These are phyloP conservation scores for Beta lomatogona DNA, from an alignment of 179 eudicot genomes.

Conservation along the genomic window DNA sequence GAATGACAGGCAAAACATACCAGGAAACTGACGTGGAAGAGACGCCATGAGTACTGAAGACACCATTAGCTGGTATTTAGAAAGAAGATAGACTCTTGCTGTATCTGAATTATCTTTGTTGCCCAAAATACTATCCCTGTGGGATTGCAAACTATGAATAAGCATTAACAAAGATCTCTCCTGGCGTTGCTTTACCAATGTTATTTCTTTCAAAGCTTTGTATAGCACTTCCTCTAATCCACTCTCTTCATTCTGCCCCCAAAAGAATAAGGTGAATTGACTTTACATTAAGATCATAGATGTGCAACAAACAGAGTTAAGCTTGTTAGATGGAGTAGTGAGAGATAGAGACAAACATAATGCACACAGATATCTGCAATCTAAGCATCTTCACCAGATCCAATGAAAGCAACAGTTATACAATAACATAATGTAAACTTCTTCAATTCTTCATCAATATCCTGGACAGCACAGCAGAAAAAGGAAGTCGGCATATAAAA, in stretches of 20 bases:
- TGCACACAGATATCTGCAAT: neutral
- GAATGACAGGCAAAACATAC: slow-evolving; percentile 37
- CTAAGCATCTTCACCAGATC: slow-evolving; percentile 11
- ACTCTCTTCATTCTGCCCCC: slow-evolving; percentile 53
- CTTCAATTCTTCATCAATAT: neutral
- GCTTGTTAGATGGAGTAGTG: neutral
- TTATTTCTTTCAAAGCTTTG: slow-evolving; percentile 80
- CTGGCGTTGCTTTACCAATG: slow-evolving; percentile 65
- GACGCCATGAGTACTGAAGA: slow-evolving; percentile 84
- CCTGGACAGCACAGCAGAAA: neutral
- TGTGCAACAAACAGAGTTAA: slow-evolving; percentile 1
- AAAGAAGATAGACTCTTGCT: slow-evolving; percentile 49
- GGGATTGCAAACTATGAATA: slow-evolving; percentile 53
- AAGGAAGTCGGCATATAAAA: too few species aligned
- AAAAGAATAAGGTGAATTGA: slow-evolving; percentile 3
- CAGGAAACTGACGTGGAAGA: slow-evolving; percentile 91
- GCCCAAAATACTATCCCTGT: slow-evolving; percentile 37
- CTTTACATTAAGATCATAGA: neutral
- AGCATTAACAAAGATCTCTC: slow-evolving; percentile 74
- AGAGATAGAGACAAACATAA: neutral
- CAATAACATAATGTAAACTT: neutral
- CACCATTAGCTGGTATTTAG: slow-evolving; percentile 75
- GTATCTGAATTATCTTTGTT: slow-evolving; percentile 36
- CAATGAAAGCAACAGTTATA: neutral
- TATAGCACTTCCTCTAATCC: slow-evolving; percentile 59